Evolutionary conservation across 2,329 filamentous ascomycete species (phyloP).

Genomic region (Madurella mycetomatis): DNA sequence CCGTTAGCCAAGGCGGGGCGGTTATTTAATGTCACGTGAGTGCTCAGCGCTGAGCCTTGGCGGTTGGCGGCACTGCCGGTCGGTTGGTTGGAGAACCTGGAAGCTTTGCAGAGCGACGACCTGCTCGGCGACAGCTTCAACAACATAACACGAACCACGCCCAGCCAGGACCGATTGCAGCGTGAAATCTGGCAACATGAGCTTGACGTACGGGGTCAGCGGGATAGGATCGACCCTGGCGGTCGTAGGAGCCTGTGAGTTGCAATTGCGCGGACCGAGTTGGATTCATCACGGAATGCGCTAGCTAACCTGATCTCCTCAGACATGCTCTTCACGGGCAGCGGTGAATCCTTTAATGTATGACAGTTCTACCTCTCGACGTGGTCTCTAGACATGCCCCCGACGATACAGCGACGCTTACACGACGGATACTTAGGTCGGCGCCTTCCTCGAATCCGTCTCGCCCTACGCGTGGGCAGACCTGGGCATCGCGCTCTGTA

Average conservation of each 20-base stretch:
- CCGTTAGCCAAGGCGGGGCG: background rate
- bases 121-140: slow-evolving; percentile 1
- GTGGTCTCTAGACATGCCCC: background rate
- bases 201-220: slow-evolving; percentile 66
- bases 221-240: slow-evolving; percentile 63
- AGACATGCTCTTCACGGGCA: slow-evolving; percentile 99
- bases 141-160: background rate
- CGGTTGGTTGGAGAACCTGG: background rate
- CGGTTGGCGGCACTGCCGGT: slow-evolving; percentile 16
- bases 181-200: slow-evolving; percentile 49
- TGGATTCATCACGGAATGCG: background rate
- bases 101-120: background rate
- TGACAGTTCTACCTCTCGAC: slow-evolving; percentile 28
- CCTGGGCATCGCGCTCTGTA: slow-evolving; percentile 87
- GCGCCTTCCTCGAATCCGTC: slow-evolving; percentile 87
- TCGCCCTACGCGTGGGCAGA: slow-evolving; percentile 94
- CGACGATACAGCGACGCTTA: slow-evolving; percentile 4
- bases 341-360: slow-evolving; percentile 94
- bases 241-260: slow-evolving; percentile 76
- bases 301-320: slow-evolving; percentile 23
- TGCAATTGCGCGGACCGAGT: slow-evolving; percentile 25
- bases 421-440: slow-evolving; percentile 56
- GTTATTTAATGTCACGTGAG: slow-evolving; percentile 2
- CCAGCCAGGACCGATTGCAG: background rate
- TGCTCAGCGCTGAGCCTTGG: slow-evolving; percentile 11